Evolutionary conservation across 306 rosid genomes (phyloP), one percentile per base, ranked within the genome.

Genomic region (Senna tora): DNA sequence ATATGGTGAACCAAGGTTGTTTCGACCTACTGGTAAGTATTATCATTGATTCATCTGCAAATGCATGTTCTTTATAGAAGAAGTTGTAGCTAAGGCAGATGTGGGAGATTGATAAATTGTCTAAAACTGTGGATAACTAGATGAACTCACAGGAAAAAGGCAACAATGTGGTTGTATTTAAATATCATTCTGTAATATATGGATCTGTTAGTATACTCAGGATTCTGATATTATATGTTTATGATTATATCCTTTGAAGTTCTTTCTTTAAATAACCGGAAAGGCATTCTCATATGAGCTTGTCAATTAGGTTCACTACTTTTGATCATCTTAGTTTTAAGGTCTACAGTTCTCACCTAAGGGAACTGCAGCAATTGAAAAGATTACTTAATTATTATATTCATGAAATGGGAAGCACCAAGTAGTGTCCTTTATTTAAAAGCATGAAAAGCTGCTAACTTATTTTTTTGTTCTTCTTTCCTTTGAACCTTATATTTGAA

Each of bases 1-100:
- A 79, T 88, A 92, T 82, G 99, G 97, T n/a, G 74, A 80, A 49
- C 99, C 99, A 64, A 95, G 96, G 86, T 83, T 95, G 65, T 95
- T 95, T 81, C 91, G 90, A 75, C 90, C 99, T 55, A 95, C 97
- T n/a, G 99, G 99, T 95, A 80, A 85, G 89, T 68, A 46, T 58
- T 68, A 73, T 75, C 9, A 70, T 59, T 3, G 20, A 30, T 65
- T 76, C 21, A 32, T 70, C 7, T 39, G 75, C 41, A 36, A 52
- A 53, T 54, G 55, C 75, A 14, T 58, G 16, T 57, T 55, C 33
- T 59, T 67, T 75, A 4, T 69, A 14, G 65, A 54, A 51, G 32
- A 80, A 42, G 41, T 72, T 60, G 50, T 20, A 53, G 60, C 65
- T 25, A 47, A 38, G 67, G 32, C 32, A 61, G 34, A 36, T 33